Base-by-base conservation (phyloP, 192 early-diverging fungal species). In the Linderina pennispora region DNA sequence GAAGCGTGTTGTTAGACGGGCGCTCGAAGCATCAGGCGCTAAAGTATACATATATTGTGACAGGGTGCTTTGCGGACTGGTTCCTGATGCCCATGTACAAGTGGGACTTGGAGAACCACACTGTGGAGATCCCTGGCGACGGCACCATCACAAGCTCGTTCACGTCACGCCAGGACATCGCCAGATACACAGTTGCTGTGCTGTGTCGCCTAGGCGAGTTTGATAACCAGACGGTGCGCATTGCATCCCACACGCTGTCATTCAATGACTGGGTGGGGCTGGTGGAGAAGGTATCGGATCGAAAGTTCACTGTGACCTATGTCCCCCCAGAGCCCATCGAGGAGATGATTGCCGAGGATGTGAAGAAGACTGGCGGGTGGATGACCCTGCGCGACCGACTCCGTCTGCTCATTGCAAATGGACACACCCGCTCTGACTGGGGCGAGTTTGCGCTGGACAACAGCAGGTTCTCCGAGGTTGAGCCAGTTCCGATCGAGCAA, bases 81-180 rank as follows among this genome's bases (percentile, higher is more conserved):
- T 43, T 43, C 25, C 16, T 43, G 3, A 31, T 7, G 8, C 42
- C 26, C 16, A 16, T 43, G 23, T n/a, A 43, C 25, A 24, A 31
- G 14, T 43, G 42, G 42, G 42, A 43, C 26, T 26, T 15, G 1
- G 42, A 21, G 5, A 43, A 31, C 15, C 42, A 23, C 42, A 43
- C 42, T 3, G 15, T 43, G 8, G 3, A 26, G 23, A 16, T 43
- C n/a, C 42, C 42, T 10, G 42, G 42, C 1, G 15, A 43, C 25
- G 42, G 42, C 5, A 11, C 13, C 7, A 31, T 8, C 26, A 43
- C 23, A 24, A 43, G n/a, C 3, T 43, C 42, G 25, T 43, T 28
- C 15, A 23, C 25, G 4, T 18, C 16, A 10, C 42, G 42, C 17
- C 22, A 23, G 4, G 42, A 43, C 26, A 16, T 43, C 21, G 42